Evolutionary conservation across 306 rosid species (phyloP).

Genomic region (Pachyrhizus erosus): DNA sequence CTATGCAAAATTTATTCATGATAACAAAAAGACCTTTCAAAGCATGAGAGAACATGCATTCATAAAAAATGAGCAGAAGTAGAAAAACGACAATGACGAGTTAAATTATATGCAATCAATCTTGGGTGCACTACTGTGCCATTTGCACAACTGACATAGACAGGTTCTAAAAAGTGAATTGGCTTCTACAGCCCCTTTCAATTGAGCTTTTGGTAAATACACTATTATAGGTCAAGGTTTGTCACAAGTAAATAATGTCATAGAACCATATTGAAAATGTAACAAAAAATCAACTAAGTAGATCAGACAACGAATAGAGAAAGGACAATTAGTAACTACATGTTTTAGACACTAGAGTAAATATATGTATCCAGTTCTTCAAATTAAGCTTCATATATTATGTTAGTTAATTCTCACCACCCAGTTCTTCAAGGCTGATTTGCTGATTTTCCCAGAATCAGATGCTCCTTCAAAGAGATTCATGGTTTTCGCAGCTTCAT

Average conservation of each 20-base stretch:
- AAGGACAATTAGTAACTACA: background rate
- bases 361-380: background rate
- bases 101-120: background rate
- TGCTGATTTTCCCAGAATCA: constrained; percentile 66
- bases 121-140: background rate
- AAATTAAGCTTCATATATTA: background rate
- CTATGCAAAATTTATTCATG: background rate
- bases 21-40: background rate
- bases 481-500: constrained; percentile 69
- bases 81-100: background rate
- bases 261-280: constrained; percentile 5
- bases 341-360: background rate
- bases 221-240: background rate
- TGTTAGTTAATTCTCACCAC: constrained; percentile 67
- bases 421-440: constrained; percentile 83
- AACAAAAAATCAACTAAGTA: background rate
- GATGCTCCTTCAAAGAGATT: constrained; percentile 83
- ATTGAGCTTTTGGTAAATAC: background rate
- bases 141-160: background rate
- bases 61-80: background rate
- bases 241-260: background rate
- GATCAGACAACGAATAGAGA: background rate
- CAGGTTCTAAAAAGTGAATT: constrained; percentile 19
- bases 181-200: constrained; percentile 4
- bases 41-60: constrained; percentile 8